These are phyloP conservation scores for Periconia sp. DNA, from an alignment of 2,329 filamentous ascomycete genomes.

Conservation along the genomic window DNA sequence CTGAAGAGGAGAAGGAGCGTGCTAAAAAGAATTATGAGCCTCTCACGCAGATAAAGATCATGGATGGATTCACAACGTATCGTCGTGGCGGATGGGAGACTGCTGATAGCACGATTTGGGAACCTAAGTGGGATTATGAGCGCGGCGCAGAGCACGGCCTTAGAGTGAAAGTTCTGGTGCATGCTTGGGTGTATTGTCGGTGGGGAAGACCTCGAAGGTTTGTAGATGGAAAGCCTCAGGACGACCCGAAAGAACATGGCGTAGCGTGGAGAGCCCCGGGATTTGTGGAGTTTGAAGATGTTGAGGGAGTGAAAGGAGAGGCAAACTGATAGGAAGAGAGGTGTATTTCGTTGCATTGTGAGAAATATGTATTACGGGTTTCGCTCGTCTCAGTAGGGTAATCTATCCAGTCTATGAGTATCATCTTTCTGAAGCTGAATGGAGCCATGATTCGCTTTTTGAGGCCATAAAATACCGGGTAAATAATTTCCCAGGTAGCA, in stretches of 20 bases:
- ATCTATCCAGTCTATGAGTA: too few relatives aligned
- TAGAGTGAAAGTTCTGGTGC: slow-evolving; percentile 18
- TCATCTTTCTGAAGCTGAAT: too few relatives aligned
- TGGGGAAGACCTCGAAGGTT: slow-evolving; percentile 26
- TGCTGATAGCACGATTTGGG: not conserved
- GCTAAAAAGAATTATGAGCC: slow-evolving; percentile 18
- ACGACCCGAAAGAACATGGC: slow-evolving; percentile 25
- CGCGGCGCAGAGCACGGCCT: slow-evolving; percentile 5
- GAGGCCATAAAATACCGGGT: too few relatives aligned
- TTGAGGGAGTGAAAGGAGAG: slow-evolving; percentile 21
- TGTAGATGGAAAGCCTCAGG: slow-evolving; percentile 7
- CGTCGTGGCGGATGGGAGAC: slow-evolving; percentile 35
- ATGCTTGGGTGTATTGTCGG: slow-evolving; percentile 34
- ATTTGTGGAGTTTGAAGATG: slow-evolving; percentile 31
- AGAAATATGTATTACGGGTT: too few relatives aligned
- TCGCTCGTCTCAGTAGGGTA: too few relatives aligned
- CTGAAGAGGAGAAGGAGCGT: slow-evolving; percentile 14
- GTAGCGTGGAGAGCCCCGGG: slow-evolving; percentile 24
- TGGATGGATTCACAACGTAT: slow-evolving; percentile 30
- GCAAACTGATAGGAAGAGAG: not conserved
- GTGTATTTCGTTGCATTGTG: too few relatives aligned
- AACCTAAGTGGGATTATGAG: not conserved
- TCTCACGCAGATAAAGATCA: slow-evolving; percentile 27
- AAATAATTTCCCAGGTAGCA: too few relatives aligned
- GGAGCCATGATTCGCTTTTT: too few relatives aligned